Percentiles rank a stretch among this genome's conserved stretches.
Evolutionary conservation across 2,329 filamentous ascomycete species (phyloP).

Genomic region (Neurospora crassa): DNA sequence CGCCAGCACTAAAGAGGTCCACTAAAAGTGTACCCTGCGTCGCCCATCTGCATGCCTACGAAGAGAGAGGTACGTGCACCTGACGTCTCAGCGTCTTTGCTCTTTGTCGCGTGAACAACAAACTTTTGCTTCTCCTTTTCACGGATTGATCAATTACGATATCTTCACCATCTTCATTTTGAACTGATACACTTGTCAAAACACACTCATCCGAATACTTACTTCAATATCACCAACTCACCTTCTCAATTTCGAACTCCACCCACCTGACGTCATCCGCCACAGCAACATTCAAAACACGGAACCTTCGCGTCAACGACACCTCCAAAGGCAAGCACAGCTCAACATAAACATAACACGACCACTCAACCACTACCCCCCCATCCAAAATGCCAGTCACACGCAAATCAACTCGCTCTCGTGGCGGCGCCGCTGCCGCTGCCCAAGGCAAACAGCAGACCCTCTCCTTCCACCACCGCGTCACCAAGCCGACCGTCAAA

Average conservation of each 20-base stretch:
- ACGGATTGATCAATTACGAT: not conserved
- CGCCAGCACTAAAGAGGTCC: conserved; percentile 3
- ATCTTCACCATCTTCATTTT: not conserved
- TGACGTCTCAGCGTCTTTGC: not conserved
- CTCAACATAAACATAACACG: not conserved
- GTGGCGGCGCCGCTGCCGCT: conserved; percentile 23
- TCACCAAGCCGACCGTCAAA: conserved; percentile 44
- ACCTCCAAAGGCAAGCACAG: not conserved
- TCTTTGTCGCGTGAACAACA: not conserved
- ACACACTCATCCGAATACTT: not conserved
- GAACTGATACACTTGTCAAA: not conserved
- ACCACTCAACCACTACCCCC: fast-evolving
- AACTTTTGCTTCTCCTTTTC: not conserved
- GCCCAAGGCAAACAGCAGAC: conserved; percentile 37
- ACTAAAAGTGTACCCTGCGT: not conserved
- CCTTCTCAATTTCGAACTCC: conserved; percentile 2
- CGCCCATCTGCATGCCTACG: not conserved
- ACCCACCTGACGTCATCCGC: conserved; percentile 12
- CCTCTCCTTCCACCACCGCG: conserved; percentile 47
- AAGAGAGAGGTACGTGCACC: not conserved
- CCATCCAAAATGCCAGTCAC: conserved; percentile 37
- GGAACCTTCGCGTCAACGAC: not conserved
- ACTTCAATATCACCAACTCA: not conserved
- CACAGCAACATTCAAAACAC: not conserved
- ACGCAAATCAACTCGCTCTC: conserved; percentile 31